Evolutionary conservation across 2,329 filamentous ascomycete genomes (phyloP).

Genomic region (Claviceps pusilla): DNA sequence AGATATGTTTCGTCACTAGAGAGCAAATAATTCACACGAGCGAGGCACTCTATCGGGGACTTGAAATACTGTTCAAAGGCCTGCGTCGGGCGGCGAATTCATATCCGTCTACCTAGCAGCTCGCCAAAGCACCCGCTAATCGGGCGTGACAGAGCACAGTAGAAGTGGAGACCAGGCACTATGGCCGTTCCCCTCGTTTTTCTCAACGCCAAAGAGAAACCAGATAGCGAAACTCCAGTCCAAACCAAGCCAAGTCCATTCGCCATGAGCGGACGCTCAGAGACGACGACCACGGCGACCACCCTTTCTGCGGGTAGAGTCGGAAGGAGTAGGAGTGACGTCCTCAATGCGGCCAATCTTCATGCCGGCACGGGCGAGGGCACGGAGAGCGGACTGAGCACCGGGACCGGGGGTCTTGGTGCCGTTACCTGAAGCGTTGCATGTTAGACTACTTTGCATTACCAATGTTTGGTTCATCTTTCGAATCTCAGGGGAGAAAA

Average conservation of each 20-base stretch:
- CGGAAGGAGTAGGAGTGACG: conserved; percentile 96
- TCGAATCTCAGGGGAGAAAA: not conserved
- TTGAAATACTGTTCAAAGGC: conserved; percentile 25
- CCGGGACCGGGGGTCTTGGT: conserved; percentile 99
- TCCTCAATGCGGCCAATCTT: conserved; percentile 99
- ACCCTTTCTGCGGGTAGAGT: conserved; percentile 99
- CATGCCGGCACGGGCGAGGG: conserved; percentile 97
- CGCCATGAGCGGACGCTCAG: conserved; percentile 34
- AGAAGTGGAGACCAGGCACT: conserved; percentile 49
- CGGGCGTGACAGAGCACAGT: conserved; percentile 29
- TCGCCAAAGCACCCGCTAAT: conserved; percentile 12
- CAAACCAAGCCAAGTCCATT: conserved; percentile 16
- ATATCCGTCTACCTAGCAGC: conserved; percentile 25
- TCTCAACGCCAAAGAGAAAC: conserved; percentile 50
- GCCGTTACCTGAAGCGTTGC: conserved; percentile 56
- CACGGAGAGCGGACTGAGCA: conserved; percentile 97
- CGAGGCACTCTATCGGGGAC: conserved; percentile 8
- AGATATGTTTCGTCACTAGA: not conserved
- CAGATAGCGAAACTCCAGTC: conserved; percentile 29
- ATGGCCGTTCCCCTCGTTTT: conserved; percentile 58
- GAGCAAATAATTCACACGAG: not conserved
- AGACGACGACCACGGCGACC: conserved; percentile 99
- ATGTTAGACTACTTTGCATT: not conserved
- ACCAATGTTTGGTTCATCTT: too few relatives aligned
- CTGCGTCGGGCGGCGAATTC: conserved; percentile 30